Evolutionary conservation across 2,329 filamentous ascomycete genomes (phyloP).

Genomic region (Chrysosphaeria jannelii): DNA sequence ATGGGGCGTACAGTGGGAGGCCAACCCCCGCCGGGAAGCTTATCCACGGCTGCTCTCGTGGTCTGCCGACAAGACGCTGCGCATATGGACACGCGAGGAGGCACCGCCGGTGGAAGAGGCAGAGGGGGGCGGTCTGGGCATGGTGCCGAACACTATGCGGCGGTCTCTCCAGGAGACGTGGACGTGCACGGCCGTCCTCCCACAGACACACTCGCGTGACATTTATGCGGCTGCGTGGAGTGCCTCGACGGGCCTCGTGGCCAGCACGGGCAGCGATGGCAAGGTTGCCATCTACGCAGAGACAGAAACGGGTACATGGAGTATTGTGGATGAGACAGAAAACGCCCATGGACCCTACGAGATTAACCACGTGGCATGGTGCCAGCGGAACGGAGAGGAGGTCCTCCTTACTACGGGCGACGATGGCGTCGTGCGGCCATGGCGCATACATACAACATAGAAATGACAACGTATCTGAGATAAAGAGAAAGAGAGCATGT

Average conservation of each 20-base stretch:
- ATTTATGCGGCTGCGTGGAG: constrained; percentile 77
- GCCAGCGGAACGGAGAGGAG: constrained; percentile 43
- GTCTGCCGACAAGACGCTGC: constrained; percentile 54
- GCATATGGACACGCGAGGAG: constrained; percentile 44
- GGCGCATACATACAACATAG: constrained; percentile 17
- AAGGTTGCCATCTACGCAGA: constrained; percentile 55
- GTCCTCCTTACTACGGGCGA: constrained; percentile 78
- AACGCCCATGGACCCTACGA: constrained; percentile 78
- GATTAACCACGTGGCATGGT: constrained; percentile 80
- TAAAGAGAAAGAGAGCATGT: not conserved
- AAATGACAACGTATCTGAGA: not conserved
- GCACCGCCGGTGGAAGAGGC: constrained; percentile 20
- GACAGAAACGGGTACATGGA: constrained; percentile 21
- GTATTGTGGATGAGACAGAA: constrained; percentile 32
- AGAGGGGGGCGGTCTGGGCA: constrained; percentile 14
- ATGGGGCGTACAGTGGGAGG: constrained; percentile 59
- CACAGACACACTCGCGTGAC: constrained; percentile 44
- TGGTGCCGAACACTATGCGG: constrained; percentile 74
- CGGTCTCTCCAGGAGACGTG: constrained; percentile 53
- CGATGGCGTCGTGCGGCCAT: constrained; percentile 64
- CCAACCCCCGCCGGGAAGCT: constrained; percentile 9
- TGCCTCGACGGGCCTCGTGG: constrained; percentile 40
- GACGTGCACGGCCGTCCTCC: constrained; percentile 48
- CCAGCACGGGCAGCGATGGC: constrained; percentile 74
- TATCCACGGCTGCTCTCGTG: constrained; percentile 46